Conservation (phyloP, 139 green algal genomes). For the Chlamydomonas schloesseri region DNA sequence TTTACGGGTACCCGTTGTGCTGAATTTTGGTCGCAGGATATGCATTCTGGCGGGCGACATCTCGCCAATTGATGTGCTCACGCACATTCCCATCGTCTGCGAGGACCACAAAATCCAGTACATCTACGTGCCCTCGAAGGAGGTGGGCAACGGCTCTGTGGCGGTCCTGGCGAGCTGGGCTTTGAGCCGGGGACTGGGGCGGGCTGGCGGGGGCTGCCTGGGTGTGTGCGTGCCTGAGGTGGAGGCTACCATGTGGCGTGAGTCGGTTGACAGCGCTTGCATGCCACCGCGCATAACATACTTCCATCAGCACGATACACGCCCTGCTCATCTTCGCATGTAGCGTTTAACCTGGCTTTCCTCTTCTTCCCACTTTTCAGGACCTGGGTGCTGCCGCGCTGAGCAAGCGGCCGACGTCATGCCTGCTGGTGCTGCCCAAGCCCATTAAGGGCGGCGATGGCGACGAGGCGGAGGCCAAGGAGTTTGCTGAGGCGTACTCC, state of each 20-base stretch:
- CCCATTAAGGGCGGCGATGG: conserved; percentile 70
- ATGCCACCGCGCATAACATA: no score
- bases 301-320: no score
- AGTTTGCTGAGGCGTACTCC: conserved; percentile 78
- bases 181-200: no score
- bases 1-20: no score
- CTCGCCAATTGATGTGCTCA: conserved; percentile 98
- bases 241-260: no score
- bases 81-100: conserved; percentile 96
- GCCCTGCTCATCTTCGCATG: no score
- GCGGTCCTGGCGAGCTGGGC: not conserved
- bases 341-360: no score
- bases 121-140: conserved; percentile 96
- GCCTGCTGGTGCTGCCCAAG: conserved; percentile 95
- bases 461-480: conserved; percentile 73
- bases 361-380: no score
- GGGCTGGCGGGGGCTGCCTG: no score
- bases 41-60: conserved; percentile 98
- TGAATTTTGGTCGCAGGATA: conserved; percentile 73
- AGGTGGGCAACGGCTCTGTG: conserved; percentile 62
- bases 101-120: conserved; percentile 96
- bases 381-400: conserved; percentile 93
- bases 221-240: no score
- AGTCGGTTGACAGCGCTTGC: no score
- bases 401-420: conserved; percentile 97